phyloP scores from a whole-genome alignment of 345 rosid genomes.

The Barbarea vulgaris region DNA sequence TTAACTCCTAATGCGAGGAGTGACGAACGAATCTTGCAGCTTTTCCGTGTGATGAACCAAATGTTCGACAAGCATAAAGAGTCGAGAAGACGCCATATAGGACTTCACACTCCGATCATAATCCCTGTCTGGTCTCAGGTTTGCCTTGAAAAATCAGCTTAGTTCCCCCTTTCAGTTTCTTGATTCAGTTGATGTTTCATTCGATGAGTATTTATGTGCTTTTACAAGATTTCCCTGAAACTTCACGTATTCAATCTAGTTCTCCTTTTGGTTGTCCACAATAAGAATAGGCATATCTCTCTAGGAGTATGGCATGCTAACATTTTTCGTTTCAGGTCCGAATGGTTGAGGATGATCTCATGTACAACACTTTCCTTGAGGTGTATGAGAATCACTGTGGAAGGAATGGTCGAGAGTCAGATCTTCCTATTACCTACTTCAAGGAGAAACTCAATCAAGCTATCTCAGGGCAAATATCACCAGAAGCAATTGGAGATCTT shows the following conservation, averaged over 20 bases:
- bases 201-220: not conserved
- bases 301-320: constrained; percentile 28
- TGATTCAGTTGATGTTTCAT: constrained; percentile 19
- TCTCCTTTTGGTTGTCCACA: not conserved
- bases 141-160: not conserved
- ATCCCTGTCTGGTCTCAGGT: constrained; percentile 99
- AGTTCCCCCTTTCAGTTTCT: constrained; percentile 14
- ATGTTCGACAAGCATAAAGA: constrained; percentile 99
- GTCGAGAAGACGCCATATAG: constrained; percentile 84
- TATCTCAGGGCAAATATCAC: constrained; percentile 79
- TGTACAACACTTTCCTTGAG: constrained; percentile 97
- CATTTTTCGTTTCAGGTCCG: constrained; percentile 62
- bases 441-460: constrained; percentile 96
- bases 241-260: not conserved
- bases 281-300: constrained; percentile 5
- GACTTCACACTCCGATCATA: constrained; percentile 89
- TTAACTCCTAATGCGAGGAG: constrained; percentile 98
- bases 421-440: constrained; percentile 85
- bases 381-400: constrained; percentile 97
- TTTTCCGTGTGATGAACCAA: constrained; percentile 96
- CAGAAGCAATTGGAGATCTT: constrained; percentile 87
- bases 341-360: constrained; percentile 96
- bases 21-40: constrained; percentile 93
- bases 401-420: constrained; percentile 85
- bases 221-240: not conserved